These are phyloP conservation scores for Kazachstania martiniae DNA, from an alignment of 805 yeast genomes.

Conservation along the genomic window DNA sequence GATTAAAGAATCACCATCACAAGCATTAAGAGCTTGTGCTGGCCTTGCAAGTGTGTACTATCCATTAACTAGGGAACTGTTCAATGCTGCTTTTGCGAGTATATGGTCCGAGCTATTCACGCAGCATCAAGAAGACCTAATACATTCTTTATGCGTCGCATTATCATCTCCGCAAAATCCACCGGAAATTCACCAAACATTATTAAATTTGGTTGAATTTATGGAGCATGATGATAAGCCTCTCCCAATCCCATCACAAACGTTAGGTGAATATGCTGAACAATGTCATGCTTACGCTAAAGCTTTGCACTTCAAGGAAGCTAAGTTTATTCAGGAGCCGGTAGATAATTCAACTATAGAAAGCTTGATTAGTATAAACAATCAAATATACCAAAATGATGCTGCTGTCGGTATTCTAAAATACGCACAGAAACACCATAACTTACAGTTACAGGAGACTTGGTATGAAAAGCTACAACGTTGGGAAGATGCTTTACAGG, in stretches of 20 bases:
- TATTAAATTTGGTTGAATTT: slow-evolving; percentile 81
- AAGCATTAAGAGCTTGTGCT: slow-evolving; percentile 84
- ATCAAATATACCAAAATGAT: slow-evolving; percentile 87
- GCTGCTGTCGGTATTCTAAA: slow-evolving; percentile 93
- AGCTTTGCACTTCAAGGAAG: slow-evolving; percentile 86
- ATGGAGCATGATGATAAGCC: slow-evolving; percentile 96
- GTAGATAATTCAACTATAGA: slow-evolving; percentile 76
- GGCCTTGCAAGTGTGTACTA: slow-evolving; percentile 73
- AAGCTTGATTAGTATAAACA: slow-evolving; percentile 79
- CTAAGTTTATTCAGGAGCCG: slow-evolving; percentile 90
- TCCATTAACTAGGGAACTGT: slow-evolving; percentile 78
- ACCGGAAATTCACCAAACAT: slow-evolving; percentile 84
- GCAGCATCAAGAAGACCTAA: slow-evolving; percentile 80
- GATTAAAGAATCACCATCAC: slow-evolving; percentile 84
- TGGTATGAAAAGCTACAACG: slow-evolving; percentile 94
- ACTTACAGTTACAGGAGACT: slow-evolving; percentile 79
- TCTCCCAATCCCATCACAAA: slow-evolving; percentile 74
- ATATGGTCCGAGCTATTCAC: slow-evolving; percentile 88
- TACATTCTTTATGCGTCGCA: slow-evolving; percentile 74
- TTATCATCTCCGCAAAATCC: slow-evolving; percentile 82
- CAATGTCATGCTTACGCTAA: slow-evolving; percentile 94
- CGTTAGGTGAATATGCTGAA: slow-evolving; percentile 83
- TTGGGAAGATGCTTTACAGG: slow-evolving; percentile 93
- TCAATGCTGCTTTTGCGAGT: slow-evolving; percentile 85
- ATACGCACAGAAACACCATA: slow-evolving; percentile 83